phyloP scores from a whole-genome alignment of 352 stramenopile genomes.

The Poterioochromonas sp. region DNA sequence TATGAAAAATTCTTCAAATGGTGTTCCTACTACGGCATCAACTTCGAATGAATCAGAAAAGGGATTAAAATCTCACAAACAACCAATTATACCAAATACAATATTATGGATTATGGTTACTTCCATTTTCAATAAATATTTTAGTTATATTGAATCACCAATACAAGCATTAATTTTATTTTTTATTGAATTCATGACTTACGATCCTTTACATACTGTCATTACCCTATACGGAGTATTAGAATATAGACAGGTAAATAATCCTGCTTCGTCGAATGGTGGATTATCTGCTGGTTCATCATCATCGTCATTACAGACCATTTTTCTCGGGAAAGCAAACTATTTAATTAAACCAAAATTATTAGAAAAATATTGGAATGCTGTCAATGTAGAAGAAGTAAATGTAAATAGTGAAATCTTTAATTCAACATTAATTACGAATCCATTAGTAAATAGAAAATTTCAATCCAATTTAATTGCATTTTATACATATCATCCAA shows the following conservation, averaged over 20 bases:
- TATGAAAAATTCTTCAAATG: no score
- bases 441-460: background rate
- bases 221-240: no score
- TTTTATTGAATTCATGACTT: constrained; percentile 60
- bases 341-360: background rate
- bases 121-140: constrained; percentile 2
- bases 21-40: no score
- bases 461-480: background rate
- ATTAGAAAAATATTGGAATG: background rate
- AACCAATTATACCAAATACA: background rate
- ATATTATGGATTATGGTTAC: background rate
- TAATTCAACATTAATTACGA: background rate
- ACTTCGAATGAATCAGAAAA: background rate
- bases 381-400: background rate
- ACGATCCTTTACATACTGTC: no score
- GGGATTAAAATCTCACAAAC: background rate
- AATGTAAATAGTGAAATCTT: background rate
- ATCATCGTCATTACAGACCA: background rate
- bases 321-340: background rate
- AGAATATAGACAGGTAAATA: no score
- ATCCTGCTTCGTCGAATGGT: background rate
- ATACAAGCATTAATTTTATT: constrained; percentile 63
- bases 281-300: background rate
- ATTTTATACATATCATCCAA: background rate
- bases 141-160: constrained; percentile 52